Conservation (phyloP, 140 eudicot species). For the Stevia rebaudiana region DNA sequence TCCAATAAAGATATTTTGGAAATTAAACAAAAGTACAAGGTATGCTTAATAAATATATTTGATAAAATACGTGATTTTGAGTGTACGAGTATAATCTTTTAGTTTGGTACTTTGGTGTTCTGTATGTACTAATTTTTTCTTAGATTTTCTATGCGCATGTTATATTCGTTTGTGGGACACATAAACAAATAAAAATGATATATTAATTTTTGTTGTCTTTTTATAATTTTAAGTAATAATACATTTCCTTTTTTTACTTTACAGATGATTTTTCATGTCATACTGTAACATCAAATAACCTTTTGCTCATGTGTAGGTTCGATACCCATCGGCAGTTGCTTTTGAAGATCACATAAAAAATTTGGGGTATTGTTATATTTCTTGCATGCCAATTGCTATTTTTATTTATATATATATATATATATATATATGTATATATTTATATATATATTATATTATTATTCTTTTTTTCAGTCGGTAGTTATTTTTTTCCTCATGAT, state of each 20-base stretch:
- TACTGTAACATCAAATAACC: not conserved
- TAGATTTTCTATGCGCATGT: conserved; percentile 4
- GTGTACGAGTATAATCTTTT: not conserved
- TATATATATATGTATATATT: too few species aligned
- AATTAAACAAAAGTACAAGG: not conserved
- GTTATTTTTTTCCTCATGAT: conserved; percentile 3
- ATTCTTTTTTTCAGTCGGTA: not conserved
- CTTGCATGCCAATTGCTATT: conserved; percentile 9
- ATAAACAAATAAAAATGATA: not conserved
- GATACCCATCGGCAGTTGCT: not conserved
- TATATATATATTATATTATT: too few species aligned
- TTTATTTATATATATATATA: too few species aligned
- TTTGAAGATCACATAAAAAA: not conserved
- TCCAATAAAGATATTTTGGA: conserved; percentile 5
- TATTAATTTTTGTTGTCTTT: not conserved
- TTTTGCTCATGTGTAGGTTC: conserved; percentile 19
- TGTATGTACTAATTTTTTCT: not conserved
- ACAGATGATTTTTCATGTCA: not conserved
- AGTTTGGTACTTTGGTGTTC: not conserved
- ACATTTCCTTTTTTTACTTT: not conserved
- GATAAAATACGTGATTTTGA: not conserved
- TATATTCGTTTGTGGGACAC: conserved; percentile 12
- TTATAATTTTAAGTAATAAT: not conserved
- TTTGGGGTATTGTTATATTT: conserved; percentile 20
- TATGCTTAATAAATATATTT: conserved; percentile 1